Evolutionary conservation across 257 asterid species (phyloP).

Genomic region (Fraxinus quadrangulata): DNA sequence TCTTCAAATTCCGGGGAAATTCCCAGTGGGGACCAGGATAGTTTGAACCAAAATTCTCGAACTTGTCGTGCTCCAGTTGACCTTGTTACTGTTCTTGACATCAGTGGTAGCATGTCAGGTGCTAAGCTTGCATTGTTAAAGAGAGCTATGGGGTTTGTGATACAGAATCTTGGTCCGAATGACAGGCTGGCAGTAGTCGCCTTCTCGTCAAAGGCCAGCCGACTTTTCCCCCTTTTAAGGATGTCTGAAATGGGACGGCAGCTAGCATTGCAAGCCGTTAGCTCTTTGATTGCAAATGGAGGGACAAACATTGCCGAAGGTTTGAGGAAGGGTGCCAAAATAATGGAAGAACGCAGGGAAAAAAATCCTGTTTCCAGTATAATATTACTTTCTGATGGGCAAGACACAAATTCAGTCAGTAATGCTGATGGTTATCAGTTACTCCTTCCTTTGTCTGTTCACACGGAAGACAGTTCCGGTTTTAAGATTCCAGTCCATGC

Average conservation of each 20-base stretch:
- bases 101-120: constrained; percentile 26
- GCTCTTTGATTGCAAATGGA: constrained; percentile 12
- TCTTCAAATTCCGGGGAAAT: background rate
- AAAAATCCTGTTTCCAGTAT: constrained; percentile 23
- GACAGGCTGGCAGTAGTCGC: constrained; percentile 16
- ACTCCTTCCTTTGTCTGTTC: constrained; percentile 6
- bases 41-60: background rate
- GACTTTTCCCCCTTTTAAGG: constrained; percentile 15
- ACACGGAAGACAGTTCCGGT: background rate
- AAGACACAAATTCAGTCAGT: constrained; percentile 14
- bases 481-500: constrained; percentile 18
- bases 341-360: constrained; percentile 16
- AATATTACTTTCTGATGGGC: constrained; percentile 25
- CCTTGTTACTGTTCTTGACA: constrained; percentile 25
- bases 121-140: constrained; percentile 22
- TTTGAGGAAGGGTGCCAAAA: constrained; percentile 10
- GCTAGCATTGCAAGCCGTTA: constrained; percentile 11
- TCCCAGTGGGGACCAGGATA: background rate
- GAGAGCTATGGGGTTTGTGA: constrained; percentile 25
- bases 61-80: constrained; percentile 22
- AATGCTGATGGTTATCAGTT: background rate
- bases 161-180: constrained; percentile 21
- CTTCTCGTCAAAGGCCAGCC: constrained; percentile 5
- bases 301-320: constrained; percentile 19
- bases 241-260: constrained; percentile 12